phyloP scores from a whole-genome alignment of 352 stramenopile genomes.

The Aphanomyces stellatus region DNA sequence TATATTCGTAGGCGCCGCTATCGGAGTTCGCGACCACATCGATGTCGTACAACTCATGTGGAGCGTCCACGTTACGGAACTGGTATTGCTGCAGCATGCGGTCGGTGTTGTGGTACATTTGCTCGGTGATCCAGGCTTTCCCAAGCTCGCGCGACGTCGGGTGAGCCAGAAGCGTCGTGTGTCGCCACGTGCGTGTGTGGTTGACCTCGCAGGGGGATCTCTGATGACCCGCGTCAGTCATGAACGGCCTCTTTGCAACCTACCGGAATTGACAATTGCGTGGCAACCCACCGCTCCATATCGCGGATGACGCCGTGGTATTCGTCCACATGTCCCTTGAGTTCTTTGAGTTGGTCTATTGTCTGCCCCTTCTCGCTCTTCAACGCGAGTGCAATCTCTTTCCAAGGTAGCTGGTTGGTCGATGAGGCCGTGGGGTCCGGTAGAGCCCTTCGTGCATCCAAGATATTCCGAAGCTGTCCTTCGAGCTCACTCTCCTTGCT shows the following conservation, averaged over 20 bases:
- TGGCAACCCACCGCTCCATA: background rate
- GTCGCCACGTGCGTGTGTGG: background rate
- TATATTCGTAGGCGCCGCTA: background rate
- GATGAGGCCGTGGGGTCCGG: background rate
- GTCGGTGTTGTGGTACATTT: conserved; percentile 10
- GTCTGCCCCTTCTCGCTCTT: background rate
- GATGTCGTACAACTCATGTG: background rate
- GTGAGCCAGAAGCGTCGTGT: background rate
- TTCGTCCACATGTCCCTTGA: background rate
- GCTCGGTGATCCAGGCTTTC: background rate
- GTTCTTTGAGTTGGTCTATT: background rate
- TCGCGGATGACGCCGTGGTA: background rate
- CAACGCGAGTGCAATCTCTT: background rate
- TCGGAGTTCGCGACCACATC: background rate
- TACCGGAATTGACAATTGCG: background rate
- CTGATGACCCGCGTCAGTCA: background rate
- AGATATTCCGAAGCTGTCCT: background rate
- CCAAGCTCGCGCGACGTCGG: background rate
- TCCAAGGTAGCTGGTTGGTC: background rate
- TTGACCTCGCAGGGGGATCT: background rate
- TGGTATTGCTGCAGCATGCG: background rate
- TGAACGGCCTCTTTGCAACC: background rate
- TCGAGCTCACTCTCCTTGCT: background rate
- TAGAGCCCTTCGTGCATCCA: background rate
- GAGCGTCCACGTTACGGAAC: background rate